phyloP scores from a whole-genome alignment of 768 basidiomycete species.

The Chiua virens region DNA sequence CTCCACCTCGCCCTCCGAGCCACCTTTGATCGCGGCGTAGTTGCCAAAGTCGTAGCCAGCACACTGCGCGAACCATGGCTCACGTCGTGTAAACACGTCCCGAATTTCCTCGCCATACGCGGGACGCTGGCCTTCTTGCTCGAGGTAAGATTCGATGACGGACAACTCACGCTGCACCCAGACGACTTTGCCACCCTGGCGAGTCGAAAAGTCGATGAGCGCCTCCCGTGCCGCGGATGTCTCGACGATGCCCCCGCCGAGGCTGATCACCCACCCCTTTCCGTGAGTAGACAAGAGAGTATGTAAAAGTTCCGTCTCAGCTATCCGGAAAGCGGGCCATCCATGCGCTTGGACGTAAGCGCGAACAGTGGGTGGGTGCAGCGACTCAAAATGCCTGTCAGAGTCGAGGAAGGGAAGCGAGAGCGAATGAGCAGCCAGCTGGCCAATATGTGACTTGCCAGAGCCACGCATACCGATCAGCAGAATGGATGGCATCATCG shows the following conservation, averaged over 20 bases:
- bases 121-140: constrained; percentile 73
- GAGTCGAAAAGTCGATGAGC: constrained; percentile 61
- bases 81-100: constrained; percentile 82
- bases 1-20: constrained; percentile 54
- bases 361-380: constrained; percentile 60
- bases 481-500: constrained; percentile 59
- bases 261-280: constrained; percentile 73
- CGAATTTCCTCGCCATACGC: constrained; percentile 84
- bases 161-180: constrained; percentile 79
- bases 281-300: constrained; percentile 61
- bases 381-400: constrained; percentile 71
- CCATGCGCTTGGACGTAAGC: constrained; percentile 80
- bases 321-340: constrained; percentile 87
- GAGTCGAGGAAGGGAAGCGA: constrained; percentile 82
- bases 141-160: constrained; percentile 81
- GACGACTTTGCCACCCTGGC: constrained; percentile 68
- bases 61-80: constrained; percentile 85
- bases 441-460: constrained; percentile 89
- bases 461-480: constrained; percentile 96
- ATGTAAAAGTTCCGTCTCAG: constrained; percentile 68
- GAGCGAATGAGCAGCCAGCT: constrained; percentile 70
- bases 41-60: constrained; percentile 85
- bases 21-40: constrained; percentile 44
- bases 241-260: constrained; percentile 96
- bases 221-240: constrained; percentile 70